Percentiles rank a stretch among this genome's conserved stretches.
Conservation (phyloP, 2,329 filamentous ascomycete species). For the Venturia nashicola region DNA sequence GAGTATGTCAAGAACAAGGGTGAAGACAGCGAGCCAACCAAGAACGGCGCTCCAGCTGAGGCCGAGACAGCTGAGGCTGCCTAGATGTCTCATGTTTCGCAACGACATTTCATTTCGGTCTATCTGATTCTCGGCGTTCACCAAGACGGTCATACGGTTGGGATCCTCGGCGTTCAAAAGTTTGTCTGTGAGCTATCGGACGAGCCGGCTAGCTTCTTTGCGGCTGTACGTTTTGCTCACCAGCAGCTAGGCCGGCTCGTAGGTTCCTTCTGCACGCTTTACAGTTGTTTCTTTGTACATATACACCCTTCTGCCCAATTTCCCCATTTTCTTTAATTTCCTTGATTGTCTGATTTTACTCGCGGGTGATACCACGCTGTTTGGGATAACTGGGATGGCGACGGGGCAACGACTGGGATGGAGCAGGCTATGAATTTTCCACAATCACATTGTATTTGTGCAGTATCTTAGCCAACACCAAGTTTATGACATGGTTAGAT, state of each 20-base stretch:
- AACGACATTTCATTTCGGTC: background rate
- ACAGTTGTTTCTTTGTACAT: background rate
- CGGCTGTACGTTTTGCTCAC: background rate
- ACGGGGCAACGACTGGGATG: background rate
- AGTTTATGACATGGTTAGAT: background rate
- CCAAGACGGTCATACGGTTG: background rate
- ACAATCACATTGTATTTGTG: background rate
- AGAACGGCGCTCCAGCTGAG: conserved; percentile 9
- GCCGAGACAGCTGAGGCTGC: conserved; percentile 10
- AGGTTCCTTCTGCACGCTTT: background rate
- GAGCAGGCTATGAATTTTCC: background rate
- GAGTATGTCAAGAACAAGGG: conserved; percentile 90
- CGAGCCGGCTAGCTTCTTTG: background rate
- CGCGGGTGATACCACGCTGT: conserved; percentile 2
- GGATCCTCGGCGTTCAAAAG: conserved; percentile 1
- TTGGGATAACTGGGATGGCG: conserved; percentile 1
- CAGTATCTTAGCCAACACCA: background rate
- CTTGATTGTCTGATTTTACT: background rate
- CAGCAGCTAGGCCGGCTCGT: background rate
- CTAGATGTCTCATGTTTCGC: background rate
- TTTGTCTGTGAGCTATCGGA: background rate
- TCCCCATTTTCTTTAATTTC: background rate
- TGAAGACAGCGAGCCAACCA: conserved; percentile 21
- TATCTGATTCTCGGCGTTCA: background rate
- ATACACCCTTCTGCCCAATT: conserved; percentile 1